These are phyloP conservation scores for Pythium utonaiense DNA, from an alignment of 352 stramenopile genomes.

Conservation along the genomic window DNA sequence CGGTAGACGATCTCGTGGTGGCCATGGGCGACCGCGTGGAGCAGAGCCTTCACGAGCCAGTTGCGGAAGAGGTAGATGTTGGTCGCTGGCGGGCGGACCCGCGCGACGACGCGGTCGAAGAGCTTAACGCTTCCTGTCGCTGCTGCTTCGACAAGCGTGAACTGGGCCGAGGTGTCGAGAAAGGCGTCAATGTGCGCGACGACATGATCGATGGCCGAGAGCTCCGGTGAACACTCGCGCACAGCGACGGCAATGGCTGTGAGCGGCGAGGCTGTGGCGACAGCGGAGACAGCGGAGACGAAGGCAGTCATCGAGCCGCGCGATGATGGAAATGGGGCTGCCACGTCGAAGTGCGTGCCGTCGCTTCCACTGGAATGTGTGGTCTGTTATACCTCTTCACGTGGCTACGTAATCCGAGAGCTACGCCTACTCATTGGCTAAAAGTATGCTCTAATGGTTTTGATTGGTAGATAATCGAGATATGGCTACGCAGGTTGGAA, in stretches of 20 bases:
- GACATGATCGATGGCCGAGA: slow-evolving; percentile 26
- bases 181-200: slow-evolving; percentile 24
- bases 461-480: slow-evolving; percentile 7
- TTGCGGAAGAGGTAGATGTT: slow-evolving; percentile 25
- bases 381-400: background rate
- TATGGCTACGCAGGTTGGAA: slow-evolving; percentile 11
- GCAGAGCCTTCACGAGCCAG: slow-evolving; percentile 26
- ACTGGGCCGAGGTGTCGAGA: slow-evolving; percentile 17
- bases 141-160: slow-evolving; percentile 18
- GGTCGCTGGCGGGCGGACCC: slow-evolving; percentile 12
- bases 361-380: slow-evolving; percentile 3
- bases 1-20: slow-evolving; percentile 20
- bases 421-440: background rate
- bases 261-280: slow-evolving; percentile 17
- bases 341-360: background rate
- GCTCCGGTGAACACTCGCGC: slow-evolving; percentile 16
- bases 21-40: slow-evolving; percentile 14
- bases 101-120: slow-evolving; percentile 24
- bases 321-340: background rate
- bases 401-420: slow-evolving; percentile 10
- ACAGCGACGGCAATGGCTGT: slow-evolving; percentile 18
- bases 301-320: background rate
- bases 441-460: background rate
- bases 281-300: slow-evolving; percentile 5
- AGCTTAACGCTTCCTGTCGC: slow-evolving; percentile 22